A percentile compares a stretch with the other conserved stretches of the same genome.
Conservation (phyloP, 306 rosid genomes). For the Calophaca sinica region DNA sequence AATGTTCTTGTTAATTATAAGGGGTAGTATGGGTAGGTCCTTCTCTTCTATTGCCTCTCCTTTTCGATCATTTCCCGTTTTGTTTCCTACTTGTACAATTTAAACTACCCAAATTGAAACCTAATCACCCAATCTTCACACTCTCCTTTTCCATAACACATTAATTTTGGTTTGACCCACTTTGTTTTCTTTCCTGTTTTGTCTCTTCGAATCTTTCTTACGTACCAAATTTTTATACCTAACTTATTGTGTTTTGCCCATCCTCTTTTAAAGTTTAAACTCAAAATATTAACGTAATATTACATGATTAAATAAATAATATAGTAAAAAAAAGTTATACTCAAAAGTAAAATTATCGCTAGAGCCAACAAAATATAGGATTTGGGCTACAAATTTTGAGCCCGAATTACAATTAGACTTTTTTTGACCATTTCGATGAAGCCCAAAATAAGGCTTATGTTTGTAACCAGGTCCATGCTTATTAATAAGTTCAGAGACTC, state of each 20-base stretch:
- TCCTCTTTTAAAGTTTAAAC: not conserved
- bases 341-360: too few species aligned
- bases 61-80: not conserved
- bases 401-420: too few species aligned
- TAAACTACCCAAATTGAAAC: not conserved
- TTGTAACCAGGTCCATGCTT: too few species aligned
- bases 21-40: not conserved
- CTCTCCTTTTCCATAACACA: not conserved
- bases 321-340: too few species aligned
- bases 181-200: not conserved
- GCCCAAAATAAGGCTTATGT: too few species aligned
- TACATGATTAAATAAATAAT: too few species aligned
- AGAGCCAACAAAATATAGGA: too few species aligned
- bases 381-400: too few species aligned
- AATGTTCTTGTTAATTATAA: not conserved
- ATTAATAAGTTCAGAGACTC: too few species aligned
- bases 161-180: not conserved
- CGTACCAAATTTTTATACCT: constrained; percentile 6
- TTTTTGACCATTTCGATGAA: too few species aligned
- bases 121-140: not conserved
- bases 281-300: too few species aligned
- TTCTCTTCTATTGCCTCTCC: not conserved
- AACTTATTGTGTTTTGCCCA: constrained; percentile 1
- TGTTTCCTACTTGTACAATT: not conserved
- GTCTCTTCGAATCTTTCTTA: constrained; percentile 1